Percentiles rank a stretch among this genome's conserved stretches.
Evolutionary conservation across 441 rosid genomes (phyloP).

Genomic region (Populus trichocarpa): DNA sequence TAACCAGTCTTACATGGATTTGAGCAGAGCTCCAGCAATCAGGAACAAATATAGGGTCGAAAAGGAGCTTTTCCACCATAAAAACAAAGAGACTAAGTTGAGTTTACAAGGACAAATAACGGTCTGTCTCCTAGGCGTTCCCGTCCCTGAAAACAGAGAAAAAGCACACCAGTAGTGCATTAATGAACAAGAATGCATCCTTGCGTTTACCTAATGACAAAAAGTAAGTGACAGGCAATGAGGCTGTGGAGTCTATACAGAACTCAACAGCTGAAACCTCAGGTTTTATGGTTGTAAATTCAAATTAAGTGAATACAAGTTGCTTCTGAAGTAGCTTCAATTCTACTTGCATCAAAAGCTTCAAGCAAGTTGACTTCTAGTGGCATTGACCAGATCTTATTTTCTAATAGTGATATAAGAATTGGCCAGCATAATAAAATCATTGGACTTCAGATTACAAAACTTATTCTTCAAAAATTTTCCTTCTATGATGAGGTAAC

Average conservation of each 20-base stretch:
- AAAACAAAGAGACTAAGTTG: constrained; percentile 26
- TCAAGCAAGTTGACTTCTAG: background rate
- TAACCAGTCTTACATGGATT: background rate
- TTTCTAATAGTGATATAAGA: background rate
- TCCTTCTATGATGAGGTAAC: background rate
- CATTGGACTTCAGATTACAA: background rate
- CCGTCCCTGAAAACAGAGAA: constrained; percentile 55
- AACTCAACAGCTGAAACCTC: background rate
- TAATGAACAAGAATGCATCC: background rate
- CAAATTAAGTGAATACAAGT: background rate
- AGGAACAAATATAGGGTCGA: background rate
- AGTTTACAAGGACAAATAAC: constrained; percentile 66
- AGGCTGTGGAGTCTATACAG: background rate
- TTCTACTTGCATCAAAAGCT: background rate
- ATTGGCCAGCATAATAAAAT: background rate
- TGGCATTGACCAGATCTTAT: background rate
- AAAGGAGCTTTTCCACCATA: background rate
- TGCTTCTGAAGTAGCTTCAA: background rate
- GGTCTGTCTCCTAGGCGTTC: constrained; percentile 73
- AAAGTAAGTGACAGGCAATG: background rate
- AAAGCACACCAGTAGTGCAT: background rate
- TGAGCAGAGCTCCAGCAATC: constrained; percentile 8
- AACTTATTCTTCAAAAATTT: too few relatives aligned
- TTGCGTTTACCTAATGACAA: background rate
- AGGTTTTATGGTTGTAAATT: background rate